Base-by-base conservation (phyloP, 2,329 filamentous ascomycete genomes). In the Colletotrichum trifolii region DNA sequence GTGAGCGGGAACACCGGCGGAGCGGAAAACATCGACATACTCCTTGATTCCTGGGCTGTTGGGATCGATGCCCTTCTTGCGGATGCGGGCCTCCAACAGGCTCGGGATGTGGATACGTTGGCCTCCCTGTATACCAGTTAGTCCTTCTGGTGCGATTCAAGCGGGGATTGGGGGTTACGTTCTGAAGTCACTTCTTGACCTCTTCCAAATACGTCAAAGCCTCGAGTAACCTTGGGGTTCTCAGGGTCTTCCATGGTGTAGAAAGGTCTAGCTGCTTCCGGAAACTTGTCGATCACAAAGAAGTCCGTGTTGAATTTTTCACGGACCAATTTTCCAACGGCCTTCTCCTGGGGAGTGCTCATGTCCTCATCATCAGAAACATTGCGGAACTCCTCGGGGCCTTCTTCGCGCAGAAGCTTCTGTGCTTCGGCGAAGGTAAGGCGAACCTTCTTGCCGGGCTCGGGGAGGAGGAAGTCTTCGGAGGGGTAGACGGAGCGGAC, bases 211-310 rank as follows among this genome's bases (percentile, higher is more conserved):
- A 97, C 93, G 78, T 97, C 94, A 71, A 85, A 89, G 11, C 87
- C 86, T 69, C 89, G 89, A 10, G 86, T 92, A 68, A 93, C 85
- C 12, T 83, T 60, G 87, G 83, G 54, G 71, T 91, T 87, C 47
- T 86, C 81, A 3, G 87, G 87, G 73, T 92, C 91, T 58, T 92
- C 89, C 82, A 95, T 93, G 67, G 95, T 94, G 80, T 97, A 98
- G 80, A 97, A 97, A 6, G 95, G 95, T 36, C 96, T 88, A 17
- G 96, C 92, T 42, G 85, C 83, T 77, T 96, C 89, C 48, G 96
- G 96, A 85, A 97, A 99, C 80, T 98, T 96, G 83, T 98, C 95
- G 68, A 99, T 87, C 25, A 96, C 90, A 82, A 97, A 98, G 82
- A 98, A 98, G 81, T 99, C 96, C 66, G 94, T 96, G 75, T 91